These are phyloP conservation scores for Wickerhamomyces hampshirensis DNA, from an alignment of 805 yeast genomes.

Conservation along the genomic window DNA sequence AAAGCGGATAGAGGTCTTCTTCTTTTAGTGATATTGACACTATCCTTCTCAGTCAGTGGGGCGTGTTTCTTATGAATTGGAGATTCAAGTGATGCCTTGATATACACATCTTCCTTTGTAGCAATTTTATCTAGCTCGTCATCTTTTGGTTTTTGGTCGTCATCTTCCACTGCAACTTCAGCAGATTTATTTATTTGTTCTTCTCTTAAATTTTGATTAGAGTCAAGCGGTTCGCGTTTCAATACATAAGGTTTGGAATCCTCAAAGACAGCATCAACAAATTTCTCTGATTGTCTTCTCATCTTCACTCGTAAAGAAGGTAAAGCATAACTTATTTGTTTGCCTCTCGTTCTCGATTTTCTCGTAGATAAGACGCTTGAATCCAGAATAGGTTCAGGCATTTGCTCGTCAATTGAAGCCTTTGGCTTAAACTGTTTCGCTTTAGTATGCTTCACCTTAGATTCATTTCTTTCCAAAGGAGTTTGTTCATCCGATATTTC, in stretches of 20 bases:
- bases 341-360: conserved; percentile 48
- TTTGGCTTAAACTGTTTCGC: conserved; percentile 27
- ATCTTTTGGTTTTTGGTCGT: too few species aligned
- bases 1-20: conserved; percentile 21
- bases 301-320: conserved; percentile 65
- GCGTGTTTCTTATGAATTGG: conserved; percentile 8
- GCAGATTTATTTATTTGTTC: neutral
- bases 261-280: conserved; percentile 53
- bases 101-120: conserved; percentile 3
- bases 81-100: conserved; percentile 10
- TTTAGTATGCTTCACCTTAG: conserved; percentile 25
- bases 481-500: conserved; percentile 19
- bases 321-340: conserved; percentile 58
- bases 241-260: too few species aligned
- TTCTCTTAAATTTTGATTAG: neutral
- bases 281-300: conserved; percentile 58
- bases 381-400: conserved; percentile 29
- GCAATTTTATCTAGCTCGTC: neutral
- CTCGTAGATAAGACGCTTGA: conserved; percentile 19
- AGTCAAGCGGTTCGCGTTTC: too few species aligned
- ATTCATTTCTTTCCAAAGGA: conserved; percentile 18
- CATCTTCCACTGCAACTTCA: neutral
- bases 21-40: conserved; percentile 23
- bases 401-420: conserved; percentile 32
- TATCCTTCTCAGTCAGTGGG: conserved; percentile 19